Evolutionary conservation across 495 filamentous ascomycete species (phyloP).

Genomic region (Penicillium lagena): DNA sequence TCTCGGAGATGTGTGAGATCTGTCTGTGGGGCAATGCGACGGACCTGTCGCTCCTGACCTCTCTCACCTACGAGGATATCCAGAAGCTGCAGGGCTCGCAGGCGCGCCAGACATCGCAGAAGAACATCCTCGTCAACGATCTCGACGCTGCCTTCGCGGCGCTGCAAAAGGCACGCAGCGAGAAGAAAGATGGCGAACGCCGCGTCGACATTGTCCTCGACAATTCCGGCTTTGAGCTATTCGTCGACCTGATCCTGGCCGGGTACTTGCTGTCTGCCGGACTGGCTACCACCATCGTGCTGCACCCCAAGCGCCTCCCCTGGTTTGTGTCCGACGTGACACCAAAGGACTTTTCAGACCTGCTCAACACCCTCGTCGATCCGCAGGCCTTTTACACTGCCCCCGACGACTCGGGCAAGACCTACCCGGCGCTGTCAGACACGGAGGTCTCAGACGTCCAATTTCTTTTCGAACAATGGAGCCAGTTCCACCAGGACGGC

Average conservation of each 20-base stretch:
- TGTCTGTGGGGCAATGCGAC: conserved; percentile 98
- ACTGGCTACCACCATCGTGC: conserved; percentile 78
- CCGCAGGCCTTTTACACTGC: conserved; percentile 72
- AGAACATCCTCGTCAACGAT: conserved; percentile 87
- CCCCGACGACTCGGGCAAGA: conserved; percentile 57
- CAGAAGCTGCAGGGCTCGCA: conserved; percentile 89
- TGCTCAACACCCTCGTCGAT: conserved; percentile 68
- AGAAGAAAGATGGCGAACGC: conserved; percentile 49
- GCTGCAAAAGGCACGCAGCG: conserved; percentile 53
- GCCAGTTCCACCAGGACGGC: conserved; percentile 69
- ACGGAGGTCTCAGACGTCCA: conserved; percentile 58
- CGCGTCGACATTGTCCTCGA: conserved; percentile 90
- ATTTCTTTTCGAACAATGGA: conserved; percentile 81
- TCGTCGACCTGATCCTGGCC: conserved; percentile 84
- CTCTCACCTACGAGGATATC: conserved; percentile 88
- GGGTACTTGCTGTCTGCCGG: conserved; percentile 79
- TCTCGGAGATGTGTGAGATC: conserved; percentile 92
- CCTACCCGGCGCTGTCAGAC: conserved; percentile 53
- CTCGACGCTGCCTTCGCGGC: conserved; percentile 63
- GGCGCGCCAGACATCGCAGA: conserved; percentile 74
- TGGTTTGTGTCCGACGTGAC: conserved; percentile 98
- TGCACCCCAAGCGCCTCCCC: conserved; percentile 88
- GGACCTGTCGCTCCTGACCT: conserved; percentile 84
- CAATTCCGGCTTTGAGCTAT: conserved; percentile 95
- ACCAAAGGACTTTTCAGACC: conserved; percentile 71